Conservation (phyloP, 768 basidiomycete species). For the Xanthoconium stramineum region DNA sequence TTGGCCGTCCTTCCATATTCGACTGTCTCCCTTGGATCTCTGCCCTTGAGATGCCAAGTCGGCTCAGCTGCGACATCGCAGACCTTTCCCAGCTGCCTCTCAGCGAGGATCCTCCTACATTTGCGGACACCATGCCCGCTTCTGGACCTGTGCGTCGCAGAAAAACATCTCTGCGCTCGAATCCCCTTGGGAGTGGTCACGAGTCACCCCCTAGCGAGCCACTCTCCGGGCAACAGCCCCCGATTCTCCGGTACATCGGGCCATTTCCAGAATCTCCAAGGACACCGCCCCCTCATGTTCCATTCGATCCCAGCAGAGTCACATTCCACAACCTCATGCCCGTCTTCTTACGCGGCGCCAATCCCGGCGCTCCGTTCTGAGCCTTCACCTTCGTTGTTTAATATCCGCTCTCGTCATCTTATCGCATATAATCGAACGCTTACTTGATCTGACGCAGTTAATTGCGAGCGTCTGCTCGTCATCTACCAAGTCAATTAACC, state of each 20-base stretch:
- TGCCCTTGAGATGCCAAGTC: conserved; percentile 47
- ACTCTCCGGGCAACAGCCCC: conserved; percentile 18
- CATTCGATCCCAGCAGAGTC: conserved; percentile 47
- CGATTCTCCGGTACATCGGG: conserved; percentile 31
- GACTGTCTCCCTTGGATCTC: conserved; percentile 70
- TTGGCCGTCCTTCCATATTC: conserved; percentile 39
- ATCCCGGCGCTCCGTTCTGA: conserved; percentile 14
- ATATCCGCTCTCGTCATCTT: conserved; percentile 19
- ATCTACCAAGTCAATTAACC: conserved; percentile 21
- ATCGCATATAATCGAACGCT: conserved; percentile 29
- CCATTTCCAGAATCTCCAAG: conserved; percentile 19
- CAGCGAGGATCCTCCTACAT: conserved; percentile 21
- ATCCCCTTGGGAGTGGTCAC: conserved; percentile 38
- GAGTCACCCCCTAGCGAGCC: conserved; percentile 12
- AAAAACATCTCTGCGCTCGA: conserved; percentile 51
- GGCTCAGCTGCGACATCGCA: conserved; percentile 54
- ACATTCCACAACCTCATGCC: conserved; percentile 64
- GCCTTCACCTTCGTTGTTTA: not conserved
- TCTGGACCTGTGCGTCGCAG: conserved; percentile 58
- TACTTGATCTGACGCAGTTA: conserved; percentile 30
- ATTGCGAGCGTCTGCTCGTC: conserved; percentile 21
- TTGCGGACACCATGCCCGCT: conserved; percentile 23
- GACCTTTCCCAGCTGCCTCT: conserved; percentile 60
- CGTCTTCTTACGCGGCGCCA: conserved; percentile 37
- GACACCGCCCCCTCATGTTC: conserved; percentile 34